phyloP scores from a whole-genome alignment of 768 basidiomycete genomes.

The Pilatotrama ljubarskyi region DNA sequence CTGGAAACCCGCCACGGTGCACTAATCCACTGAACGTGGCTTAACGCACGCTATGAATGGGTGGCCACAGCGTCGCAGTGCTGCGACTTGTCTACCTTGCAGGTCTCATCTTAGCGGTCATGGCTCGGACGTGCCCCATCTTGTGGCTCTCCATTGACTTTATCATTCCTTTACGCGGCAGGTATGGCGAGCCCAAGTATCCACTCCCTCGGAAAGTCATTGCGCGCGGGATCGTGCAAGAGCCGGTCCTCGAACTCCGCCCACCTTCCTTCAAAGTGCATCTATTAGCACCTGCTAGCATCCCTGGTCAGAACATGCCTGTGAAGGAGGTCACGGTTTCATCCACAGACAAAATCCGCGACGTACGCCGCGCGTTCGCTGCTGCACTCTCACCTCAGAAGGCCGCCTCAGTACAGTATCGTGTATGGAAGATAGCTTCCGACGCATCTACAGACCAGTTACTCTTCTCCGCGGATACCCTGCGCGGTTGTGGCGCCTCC shows the following conservation, averaged over 20 bases:
- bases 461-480: slow-evolving; percentile 17
- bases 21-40: no score
- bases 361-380: slow-evolving; percentile 18
- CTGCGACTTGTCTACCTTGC: no score
- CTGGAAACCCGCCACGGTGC: no score
- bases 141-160: slow-evolving; percentile 2
- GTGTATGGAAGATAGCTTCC: slow-evolving; percentile 61
- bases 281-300: slow-evolving; percentile 8
- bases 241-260: slow-evolving; percentile 65
- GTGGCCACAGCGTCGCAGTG: no score
- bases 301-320: slow-evolving; percentile 7
- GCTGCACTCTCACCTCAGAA: slow-evolving; percentile 12
- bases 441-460: slow-evolving; percentile 15
- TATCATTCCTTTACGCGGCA: slow-evolving; percentile 31
- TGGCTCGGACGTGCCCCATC: slow-evolving; percentile 1
- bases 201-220: slow-evolving; percentile 71
- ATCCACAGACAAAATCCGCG: slow-evolving; percentile 18
- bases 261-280: slow-evolving; percentile 63
- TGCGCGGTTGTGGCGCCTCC: slow-evolving; percentile 32
- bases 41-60: no score
- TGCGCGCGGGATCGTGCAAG: slow-evolving; percentile 50
- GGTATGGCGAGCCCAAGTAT: slow-evolving; percentile 67
- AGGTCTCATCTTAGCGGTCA: background rate
- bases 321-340: slow-evolving; percentile 21
- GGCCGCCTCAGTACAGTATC: slow-evolving; percentile 35